Conservation (phyloP, 1,139 yeast genomes). For the Petasospora fabianii region DNA sequence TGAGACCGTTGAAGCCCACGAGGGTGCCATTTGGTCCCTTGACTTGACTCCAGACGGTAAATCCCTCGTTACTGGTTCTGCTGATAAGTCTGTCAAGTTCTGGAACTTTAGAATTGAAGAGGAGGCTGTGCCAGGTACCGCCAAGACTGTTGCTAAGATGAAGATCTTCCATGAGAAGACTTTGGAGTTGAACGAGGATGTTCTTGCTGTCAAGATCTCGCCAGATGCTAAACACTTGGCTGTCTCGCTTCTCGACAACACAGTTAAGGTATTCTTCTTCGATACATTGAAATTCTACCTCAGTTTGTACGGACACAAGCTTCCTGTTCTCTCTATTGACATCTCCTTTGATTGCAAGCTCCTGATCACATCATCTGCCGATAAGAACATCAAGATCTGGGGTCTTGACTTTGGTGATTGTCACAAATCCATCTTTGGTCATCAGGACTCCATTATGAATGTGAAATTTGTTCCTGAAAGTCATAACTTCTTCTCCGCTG, state of each 20-base stretch:
- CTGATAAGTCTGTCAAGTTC: slow-evolving; percentile 83
- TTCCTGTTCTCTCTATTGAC: slow-evolving; percentile 89
- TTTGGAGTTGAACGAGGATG: slow-evolving; percentile 81
- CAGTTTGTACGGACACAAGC: slow-evolving; percentile 90
- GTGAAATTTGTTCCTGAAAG: slow-evolving; percentile 79
- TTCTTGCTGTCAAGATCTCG: slow-evolving; percentile 75
- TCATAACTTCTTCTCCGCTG: slow-evolving; percentile 85
- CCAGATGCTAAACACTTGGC: slow-evolving; percentile 79
- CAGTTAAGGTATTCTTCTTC: slow-evolving; percentile 86
- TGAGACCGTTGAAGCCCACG: slow-evolving; percentile 77
- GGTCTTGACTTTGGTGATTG: slow-evolving; percentile 99
- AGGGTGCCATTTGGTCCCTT: slow-evolving; percentile 86
- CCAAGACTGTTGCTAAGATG: slow-evolving; percentile 48
- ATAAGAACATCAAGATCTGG: slow-evolving; percentile 96
- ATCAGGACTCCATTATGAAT: slow-evolving; percentile 90
- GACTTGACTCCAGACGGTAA: slow-evolving; percentile 87
- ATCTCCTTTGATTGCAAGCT: slow-evolving; percentile 85
- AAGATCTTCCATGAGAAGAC: slow-evolving; percentile 72
- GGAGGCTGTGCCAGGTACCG: slow-evolving; percentile 69
- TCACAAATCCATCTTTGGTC: slow-evolving; percentile 94
- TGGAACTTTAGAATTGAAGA: slow-evolving; percentile 77
- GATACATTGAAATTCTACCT: slow-evolving; percentile 85
- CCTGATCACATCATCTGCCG: slow-evolving; percentile 91
- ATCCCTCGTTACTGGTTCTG: slow-evolving; percentile 85
- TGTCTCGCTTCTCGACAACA: slow-evolving; percentile 81